These are phyloP conservation scores for Sesbania bispinosa DNA, from an alignment of 306 rosid genomes.

Conservation along the genomic window DNA sequence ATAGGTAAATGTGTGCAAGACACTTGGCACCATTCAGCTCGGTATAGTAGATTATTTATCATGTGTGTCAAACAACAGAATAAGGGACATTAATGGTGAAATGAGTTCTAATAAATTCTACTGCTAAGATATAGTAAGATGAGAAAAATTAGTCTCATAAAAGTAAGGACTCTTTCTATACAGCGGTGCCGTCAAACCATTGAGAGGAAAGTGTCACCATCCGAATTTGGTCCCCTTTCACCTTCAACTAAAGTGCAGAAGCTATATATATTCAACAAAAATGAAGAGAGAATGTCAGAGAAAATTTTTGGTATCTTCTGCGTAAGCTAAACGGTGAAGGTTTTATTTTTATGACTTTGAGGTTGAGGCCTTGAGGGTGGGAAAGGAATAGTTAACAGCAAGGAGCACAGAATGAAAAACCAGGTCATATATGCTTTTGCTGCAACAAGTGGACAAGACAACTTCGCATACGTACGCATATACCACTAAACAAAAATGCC, in stretches of 20 bases:
- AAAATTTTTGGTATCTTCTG: neutral
- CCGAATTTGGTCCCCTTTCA: neutral
- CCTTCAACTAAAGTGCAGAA: neutral
- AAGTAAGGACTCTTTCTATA: no score
- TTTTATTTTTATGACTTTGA: slow-evolving; percentile 24
- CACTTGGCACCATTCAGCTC: neutral
- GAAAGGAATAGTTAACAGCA: neutral
- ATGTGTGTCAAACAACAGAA: no score
- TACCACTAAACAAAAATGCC: neutral
- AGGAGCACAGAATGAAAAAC: slow-evolving; percentile 6
- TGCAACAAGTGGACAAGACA: slow-evolving; percentile 5
- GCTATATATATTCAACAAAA: neutral
- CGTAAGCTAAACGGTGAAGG: neutral
- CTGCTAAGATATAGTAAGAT: no score
- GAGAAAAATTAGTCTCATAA: slow-evolving; percentile 1
- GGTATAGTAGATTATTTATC: neutral
- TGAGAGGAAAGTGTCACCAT: slow-evolving; percentile 14
- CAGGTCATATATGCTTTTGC: neutral
- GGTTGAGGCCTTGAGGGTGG: neutral
- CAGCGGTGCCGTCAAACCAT: slow-evolving; percentile 35
- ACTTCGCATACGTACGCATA: neutral
- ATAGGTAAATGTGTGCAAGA: no score
- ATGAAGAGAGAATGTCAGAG: neutral
- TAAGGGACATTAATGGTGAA: neutral
- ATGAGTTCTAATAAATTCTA: neutral